Evolutionary conservation across 805 yeast genomes (phyloP).

Genomic region (Saccharomyces paradoxus): DNA sequence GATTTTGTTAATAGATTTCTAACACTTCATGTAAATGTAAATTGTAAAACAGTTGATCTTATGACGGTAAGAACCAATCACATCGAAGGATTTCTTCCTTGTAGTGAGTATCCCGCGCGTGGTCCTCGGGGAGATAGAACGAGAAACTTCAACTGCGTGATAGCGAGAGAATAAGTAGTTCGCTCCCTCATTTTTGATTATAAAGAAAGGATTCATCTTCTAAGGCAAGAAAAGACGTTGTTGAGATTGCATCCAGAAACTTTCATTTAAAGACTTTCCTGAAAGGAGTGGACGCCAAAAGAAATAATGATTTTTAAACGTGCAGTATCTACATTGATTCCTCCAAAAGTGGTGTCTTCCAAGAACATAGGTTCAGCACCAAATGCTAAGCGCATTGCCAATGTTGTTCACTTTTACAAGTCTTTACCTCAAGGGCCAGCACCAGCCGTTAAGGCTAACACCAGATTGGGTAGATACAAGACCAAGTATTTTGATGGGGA

Average conservation of each 20-base stretch:
- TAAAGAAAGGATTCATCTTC: not conserved
- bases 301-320: constrained; percentile 68
- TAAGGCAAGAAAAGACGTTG: not conserved
- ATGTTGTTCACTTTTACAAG: constrained; percentile 92
- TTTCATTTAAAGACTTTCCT: not conserved
- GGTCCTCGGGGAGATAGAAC: not conserved
- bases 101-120: not conserved
- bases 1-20: not conserved
- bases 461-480: constrained; percentile 58
- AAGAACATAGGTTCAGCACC: constrained; percentile 93
- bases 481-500: constrained; percentile 80
- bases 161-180: not conserved
- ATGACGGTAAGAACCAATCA: not conserved
- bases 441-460: constrained; percentile 53
- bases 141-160: not conserved
- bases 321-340: constrained; percentile 88
- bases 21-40: not conserved
- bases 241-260: not conserved
- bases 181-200: not conserved
- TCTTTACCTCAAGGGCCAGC: constrained; percentile 92
- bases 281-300: not conserved
- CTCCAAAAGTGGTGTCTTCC: constrained; percentile 97
- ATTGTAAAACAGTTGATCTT: not conserved
- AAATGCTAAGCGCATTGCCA: constrained; percentile 92
- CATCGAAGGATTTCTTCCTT: not conserved